Conservation (phyloP, 495 filamentous ascomycete species). For the Letharia lupina region DNA sequence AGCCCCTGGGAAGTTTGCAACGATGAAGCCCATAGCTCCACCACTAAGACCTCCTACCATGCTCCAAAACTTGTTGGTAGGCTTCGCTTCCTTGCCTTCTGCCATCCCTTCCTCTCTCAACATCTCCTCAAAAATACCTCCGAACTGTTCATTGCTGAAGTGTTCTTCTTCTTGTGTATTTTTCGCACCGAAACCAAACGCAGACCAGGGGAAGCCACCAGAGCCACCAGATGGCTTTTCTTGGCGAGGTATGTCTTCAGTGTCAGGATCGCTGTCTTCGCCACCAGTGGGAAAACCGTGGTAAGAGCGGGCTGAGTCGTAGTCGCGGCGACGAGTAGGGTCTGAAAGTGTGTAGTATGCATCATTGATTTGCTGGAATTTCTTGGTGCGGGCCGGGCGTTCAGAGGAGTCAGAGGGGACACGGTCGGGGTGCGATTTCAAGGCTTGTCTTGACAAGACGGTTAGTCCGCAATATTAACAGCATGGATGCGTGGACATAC, state of each 20-base stretch:
- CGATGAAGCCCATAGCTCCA: conserved; percentile 87
- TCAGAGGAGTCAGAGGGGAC: conserved; percentile 80
- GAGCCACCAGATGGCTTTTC: conserved; percentile 34
- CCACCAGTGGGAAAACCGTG: conserved; percentile 35
- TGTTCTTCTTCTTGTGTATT: conserved; percentile 41
- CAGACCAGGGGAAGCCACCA: conserved; percentile 52
- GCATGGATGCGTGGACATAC: conserved; percentile 33
- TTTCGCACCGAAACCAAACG: conserved; percentile 49
- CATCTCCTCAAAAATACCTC: conserved; percentile 95
- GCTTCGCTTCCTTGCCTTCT: conserved; percentile 42
- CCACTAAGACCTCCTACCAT: conserved; percentile 79
- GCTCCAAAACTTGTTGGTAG: conserved; percentile 75
- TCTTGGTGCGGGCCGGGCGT: conserved; percentile 68
- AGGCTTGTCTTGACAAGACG: conserved; percentile 57
- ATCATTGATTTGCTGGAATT: conserved; percentile 95
- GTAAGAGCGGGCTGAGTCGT: conserved; percentile 63
- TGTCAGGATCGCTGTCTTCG: conserved; percentile 44
- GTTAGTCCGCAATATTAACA: conserved; percentile 4
- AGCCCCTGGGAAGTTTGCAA: conserved; percentile 82
- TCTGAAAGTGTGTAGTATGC: conserved; percentile 96
- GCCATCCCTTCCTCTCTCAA: conserved; percentile 84
- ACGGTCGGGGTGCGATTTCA: conserved; percentile 91
- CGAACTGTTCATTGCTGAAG: conserved; percentile 71
- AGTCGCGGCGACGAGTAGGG: conserved; percentile 68
- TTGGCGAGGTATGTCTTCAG: conserved; percentile 49